These are phyloP conservation scores for Phytophthora foliorum DNA, from an alignment of 352 stramenopile species.

Conservation along the genomic window DNA sequence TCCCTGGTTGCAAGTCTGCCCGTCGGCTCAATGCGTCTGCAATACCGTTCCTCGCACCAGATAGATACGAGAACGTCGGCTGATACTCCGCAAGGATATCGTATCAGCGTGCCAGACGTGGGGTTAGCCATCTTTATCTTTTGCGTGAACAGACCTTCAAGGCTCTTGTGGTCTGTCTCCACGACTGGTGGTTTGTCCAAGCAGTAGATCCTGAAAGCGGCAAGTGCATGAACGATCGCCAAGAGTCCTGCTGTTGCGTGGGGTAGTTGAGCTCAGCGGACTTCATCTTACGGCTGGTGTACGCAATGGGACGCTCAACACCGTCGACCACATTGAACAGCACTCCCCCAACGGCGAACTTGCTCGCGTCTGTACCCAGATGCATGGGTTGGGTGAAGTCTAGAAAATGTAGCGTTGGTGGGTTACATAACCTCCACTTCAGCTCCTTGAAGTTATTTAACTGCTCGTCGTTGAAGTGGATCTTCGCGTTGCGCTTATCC, in stretches of 20 bases:
- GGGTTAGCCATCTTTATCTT: conserved; percentile 21
- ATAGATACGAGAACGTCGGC: conserved; percentile 26
- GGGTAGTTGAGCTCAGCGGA: conserved; percentile 1
- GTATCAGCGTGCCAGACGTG: conserved; percentile 9
- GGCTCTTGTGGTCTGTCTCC: conserved; percentile 20
- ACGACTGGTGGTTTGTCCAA: conserved; percentile 10
- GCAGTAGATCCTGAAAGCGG: conserved; percentile 2
- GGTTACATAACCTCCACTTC: conserved; percentile 1
- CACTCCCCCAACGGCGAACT: conserved; percentile 7
- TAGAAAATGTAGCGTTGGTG: neutral
- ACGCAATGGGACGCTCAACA: conserved; percentile 5
- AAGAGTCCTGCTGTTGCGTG: conserved; percentile 12
- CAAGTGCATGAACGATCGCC: conserved; percentile 7
- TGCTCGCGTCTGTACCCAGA: conserved; percentile 3
- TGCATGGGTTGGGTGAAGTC: conserved; percentile 7
- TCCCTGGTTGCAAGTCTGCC: conserved; percentile 19
- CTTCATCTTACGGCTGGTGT: conserved; percentile 5
- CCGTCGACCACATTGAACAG: neutral
- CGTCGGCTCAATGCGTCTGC: conserved; percentile 12
- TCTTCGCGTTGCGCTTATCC: conserved; percentile 5
- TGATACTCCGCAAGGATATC: conserved; percentile 10
- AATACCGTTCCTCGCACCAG: conserved; percentile 29
- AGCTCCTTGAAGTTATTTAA: conserved; percentile 7
- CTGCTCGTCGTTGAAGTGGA: conserved; percentile 3
- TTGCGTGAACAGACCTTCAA: conserved; percentile 19